Base-by-base conservation (phyloP, 306 rosid species). In the Gleditsia sinensis region DNA sequence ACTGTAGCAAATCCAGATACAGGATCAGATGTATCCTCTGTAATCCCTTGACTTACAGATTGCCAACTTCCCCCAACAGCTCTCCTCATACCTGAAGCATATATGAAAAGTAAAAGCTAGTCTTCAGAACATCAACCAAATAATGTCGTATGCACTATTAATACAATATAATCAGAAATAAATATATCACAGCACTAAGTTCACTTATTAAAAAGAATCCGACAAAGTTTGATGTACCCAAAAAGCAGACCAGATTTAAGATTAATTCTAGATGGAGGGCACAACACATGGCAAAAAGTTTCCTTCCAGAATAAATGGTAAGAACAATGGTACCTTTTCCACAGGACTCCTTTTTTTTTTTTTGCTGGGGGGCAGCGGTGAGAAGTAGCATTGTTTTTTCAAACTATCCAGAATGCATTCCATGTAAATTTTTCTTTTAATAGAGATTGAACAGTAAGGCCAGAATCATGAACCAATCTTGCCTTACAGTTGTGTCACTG, bases 1-100 rank as follows among this genome's bases (percentile, higher is more conserved):
- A 95, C 75, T 25, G 99, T 95, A 46, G 99, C 97, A 86, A 92
- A 95, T 82, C 99, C 98, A 51, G 98, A 95, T 71, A 95, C 97
- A 84, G 90, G 83, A 90, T 92, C 98, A 75, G 96, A 95, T 40
- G 98, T 69, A 81, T 95, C 99, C 78, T 95, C 99, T 20, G 91
- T 75, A 71, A 92, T 92, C 49, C 99, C 99, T 83, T 92, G 99
- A 80, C 96, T 95, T 73, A 92, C 94, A 9, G 98, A 95, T 65
- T 90, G 81, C 99, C 98, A 92, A 81, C 90, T 92, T 27, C 92
- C 92, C 75, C 96, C 99, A 6, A 77, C 79, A 79, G 78, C 83
- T 83, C 88, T 92, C 86, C 87, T 95, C 77, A 86, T 85, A 80
- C 97, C 99, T 95, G 82, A 68, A 81, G 68, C 76, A 69, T 54